These are phyloP conservation scores for Exophiala phaeomuriformis DNA, from an alignment of 2,329 filamentous ascomycete species.

Conservation along the genomic window DNA sequence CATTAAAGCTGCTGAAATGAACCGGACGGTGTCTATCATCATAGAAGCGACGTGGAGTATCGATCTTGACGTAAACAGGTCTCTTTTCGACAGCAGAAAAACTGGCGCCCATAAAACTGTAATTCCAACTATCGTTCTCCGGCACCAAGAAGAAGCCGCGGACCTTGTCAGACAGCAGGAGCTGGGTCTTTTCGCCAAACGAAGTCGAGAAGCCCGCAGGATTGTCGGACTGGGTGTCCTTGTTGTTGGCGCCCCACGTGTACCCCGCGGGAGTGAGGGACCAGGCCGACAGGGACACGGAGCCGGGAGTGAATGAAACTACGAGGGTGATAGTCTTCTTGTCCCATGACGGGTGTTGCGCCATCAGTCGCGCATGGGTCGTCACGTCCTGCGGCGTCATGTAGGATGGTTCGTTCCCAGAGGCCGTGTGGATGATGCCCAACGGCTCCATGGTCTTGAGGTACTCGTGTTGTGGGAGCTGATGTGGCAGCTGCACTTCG, in stretches of 20 bases:
- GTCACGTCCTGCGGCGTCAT: conserved; percentile 96
- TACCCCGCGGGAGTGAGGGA: conserved; percentile 84
- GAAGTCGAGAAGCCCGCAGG: conserved; percentile 85
- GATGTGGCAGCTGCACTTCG: conserved; percentile 81
- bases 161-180: conserved; percentile 87
- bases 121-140: conserved; percentile 88
- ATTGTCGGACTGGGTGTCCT: conserved; percentile 83
- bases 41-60: conserved; percentile 82
- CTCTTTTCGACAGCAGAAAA: conserved; percentile 89
- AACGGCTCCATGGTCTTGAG: conserved; percentile 80
- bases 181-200: conserved; percentile 93
- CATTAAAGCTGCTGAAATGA: conserved; percentile 95
- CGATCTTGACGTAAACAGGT: conserved; percentile 82
- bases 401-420: conserved; percentile 89
- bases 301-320: conserved; percentile 92
- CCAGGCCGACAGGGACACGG: conserved; percentile 91
- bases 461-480: conserved; percentile 86
- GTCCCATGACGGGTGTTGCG: conserved; percentile 71
- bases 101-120: conserved; percentile 90
- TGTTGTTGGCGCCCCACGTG: conserved; percentile 96
- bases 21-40: conserved; percentile 83
- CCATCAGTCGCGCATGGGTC: conserved; percentile 83
- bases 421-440: conserved; percentile 90
- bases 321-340: conserved; percentile 91
- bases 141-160: conserved; percentile 94